Conservation (phyloP, 345 rosid species). For the Erucastrum elatum region DNA sequence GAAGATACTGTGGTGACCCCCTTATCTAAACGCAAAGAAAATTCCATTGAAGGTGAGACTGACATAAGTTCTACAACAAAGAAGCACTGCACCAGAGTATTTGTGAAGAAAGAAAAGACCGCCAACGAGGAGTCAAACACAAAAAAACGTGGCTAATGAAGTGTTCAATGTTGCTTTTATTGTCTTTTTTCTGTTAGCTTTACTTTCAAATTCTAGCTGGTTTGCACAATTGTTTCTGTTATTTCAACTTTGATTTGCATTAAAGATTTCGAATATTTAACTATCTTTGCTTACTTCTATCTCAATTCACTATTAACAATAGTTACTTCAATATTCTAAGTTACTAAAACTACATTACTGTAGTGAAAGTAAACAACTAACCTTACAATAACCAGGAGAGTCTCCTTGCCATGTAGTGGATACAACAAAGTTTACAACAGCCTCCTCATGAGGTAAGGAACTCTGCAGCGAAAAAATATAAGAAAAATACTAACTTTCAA, state of each 20-base stretch:
- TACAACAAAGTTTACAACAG: too few species aligned
- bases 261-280: too few species aligned
- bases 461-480: too few species aligned
- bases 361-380: too few species aligned
- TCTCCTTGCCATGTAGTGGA: too few species aligned
- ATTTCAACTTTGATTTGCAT: neutral
- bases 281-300: too few species aligned
- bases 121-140: neutral
- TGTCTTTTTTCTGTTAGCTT: neutral
- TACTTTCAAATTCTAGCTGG: neutral
- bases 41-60: neutral
- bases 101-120: neutral
- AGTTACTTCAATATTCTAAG: too few species aligned
- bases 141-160: neutral
- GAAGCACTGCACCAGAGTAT: neutral
- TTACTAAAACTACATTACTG: too few species aligned
- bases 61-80: neutral
- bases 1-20: neutral
- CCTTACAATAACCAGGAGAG: too few species aligned
- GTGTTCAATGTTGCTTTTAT: neutral
- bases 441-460: too few species aligned
- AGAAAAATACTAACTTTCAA: too few species aligned
- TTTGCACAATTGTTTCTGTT: neutral
- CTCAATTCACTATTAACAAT: too few species aligned
- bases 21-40: neutral